These are phyloP conservation scores for Diplocarpon mali DNA, from an alignment of 2,329 filamentous ascomycete species.

Conservation along the genomic window DNA sequence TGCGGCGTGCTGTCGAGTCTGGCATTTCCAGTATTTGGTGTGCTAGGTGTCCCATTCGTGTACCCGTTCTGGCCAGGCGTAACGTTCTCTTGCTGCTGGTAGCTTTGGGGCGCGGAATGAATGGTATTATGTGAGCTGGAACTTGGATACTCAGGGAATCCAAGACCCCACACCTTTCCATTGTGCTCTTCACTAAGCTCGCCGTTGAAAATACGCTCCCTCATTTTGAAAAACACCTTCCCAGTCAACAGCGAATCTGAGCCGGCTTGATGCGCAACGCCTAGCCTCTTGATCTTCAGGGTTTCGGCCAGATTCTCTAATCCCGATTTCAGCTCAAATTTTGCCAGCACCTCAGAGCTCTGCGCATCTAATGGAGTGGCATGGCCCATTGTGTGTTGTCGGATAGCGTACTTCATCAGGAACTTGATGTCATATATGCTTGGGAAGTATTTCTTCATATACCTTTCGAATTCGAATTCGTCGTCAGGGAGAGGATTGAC, in stretches of 20 bases:
- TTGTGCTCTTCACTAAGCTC: constrained; percentile 71
- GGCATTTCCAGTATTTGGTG: constrained; percentile 61
- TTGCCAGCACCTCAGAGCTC: constrained; percentile 42
- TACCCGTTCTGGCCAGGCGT: constrained; percentile 40
- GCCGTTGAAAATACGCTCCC: constrained; percentile 76
- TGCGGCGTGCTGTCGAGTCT: constrained; percentile 34
- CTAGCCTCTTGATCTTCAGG: constrained; percentile 79
- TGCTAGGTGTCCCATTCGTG: constrained; percentile 43
- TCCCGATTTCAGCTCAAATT: constrained; percentile 81
- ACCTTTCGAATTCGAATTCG: constrained; percentile 77
- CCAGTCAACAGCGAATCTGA: constrained; percentile 91
- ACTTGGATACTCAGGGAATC: constrained; percentile 48
- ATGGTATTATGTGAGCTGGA: constrained; percentile 30
- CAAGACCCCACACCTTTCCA: constrained; percentile 89
- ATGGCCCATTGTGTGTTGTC: constrained; percentile 53
- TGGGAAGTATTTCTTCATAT: constrained; percentile 89
- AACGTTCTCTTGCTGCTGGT: constrained; percentile 34
- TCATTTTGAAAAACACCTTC: constrained; percentile 88
- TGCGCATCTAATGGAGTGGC: constrained; percentile 48
- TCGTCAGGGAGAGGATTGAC: constrained; percentile 76
- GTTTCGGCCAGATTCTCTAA: constrained; percentile 91
- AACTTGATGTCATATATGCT: constrained; percentile 94
- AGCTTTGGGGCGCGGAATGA: constrained; percentile 26
- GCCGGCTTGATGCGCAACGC: constrained; percentile 82
- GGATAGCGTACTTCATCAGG: constrained; percentile 81